Evolutionary conservation across 2,329 filamentous ascomycete genomes (phyloP), one percentile per base, ranked within the genome.

Genomic region (Scopulariopsis brevicaulis): DNA sequence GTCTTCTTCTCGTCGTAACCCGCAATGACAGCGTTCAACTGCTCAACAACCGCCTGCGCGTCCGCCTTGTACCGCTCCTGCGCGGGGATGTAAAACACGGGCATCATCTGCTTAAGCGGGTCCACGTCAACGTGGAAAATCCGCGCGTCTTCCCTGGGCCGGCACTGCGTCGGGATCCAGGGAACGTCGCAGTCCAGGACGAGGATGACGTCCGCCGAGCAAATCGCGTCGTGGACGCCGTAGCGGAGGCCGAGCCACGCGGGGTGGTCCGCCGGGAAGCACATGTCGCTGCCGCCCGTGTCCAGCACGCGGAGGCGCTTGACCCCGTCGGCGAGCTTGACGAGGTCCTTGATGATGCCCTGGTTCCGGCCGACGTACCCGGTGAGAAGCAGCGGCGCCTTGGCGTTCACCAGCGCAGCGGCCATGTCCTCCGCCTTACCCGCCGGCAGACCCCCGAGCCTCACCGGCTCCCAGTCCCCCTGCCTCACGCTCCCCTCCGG

Each of bases 101-200:
- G 86, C 77, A 90, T 90, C 68, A 85, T 79, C 68, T 86, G 82
- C 72, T 87, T 87, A 25, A 86, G 70, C 1, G 84, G 82, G 62
- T 87, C 84, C 54, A 84, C 75, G 63, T 87, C 84, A 51, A 87
- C 76, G 64, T 87, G 84, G 70, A 81, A 85, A 58, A 87, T 72
- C 61, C 74, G 76, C 22, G 79, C 78, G 18, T 77, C 74, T 2
- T 73, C 68, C 1, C 69, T 69, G 0, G 84, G 84, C 62, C 75
- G 76, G 69, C 81, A 84, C 18, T 84, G 83, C 0, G 90, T 94
- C n/a, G 86, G 85, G 58, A 96, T 91, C 90, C 91, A 96, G 0
- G 92, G 92, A 0, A 96, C 90, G 66, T 96, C 92, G 62, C 90
- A 95, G 70, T 96, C 88, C 25, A 96, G 67, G 2, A 96, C 86